phyloP scores from a whole-genome alignment of 176 grass and related monocot genomes.

The Rhynchospora breviuscula region DNA sequence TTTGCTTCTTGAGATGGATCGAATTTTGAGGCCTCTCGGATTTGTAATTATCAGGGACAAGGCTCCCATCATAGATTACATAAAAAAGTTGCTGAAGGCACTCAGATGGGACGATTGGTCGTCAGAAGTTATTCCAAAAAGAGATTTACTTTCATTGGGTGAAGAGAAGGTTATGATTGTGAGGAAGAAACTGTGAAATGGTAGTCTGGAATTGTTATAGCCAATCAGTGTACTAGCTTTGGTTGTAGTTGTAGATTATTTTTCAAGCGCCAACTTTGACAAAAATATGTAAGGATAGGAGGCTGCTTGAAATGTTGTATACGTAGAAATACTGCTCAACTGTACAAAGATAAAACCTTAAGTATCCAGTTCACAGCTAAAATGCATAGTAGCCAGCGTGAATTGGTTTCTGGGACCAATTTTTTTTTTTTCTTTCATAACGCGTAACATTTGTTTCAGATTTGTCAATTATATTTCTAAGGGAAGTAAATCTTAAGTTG shows the following conservation, averaged over 20 bases:
- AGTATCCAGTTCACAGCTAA: not conserved
- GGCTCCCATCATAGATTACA: conserved; percentile 36
- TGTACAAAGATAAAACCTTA: conserved; percentile 9
- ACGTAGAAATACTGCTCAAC: not conserved
- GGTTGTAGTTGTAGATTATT: conserved; percentile 16
- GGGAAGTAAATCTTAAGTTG: too few species aligned
- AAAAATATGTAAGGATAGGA: not conserved
- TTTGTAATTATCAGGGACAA: conserved; percentile 62
- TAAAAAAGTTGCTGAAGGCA: conserved; percentile 43
- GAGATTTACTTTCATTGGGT: conserved; percentile 32
- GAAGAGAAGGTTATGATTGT: conserved; percentile 57
- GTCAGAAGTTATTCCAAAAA: conserved; percentile 49
- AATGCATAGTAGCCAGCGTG: not conserved
- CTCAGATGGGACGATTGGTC: conserved; percentile 70
- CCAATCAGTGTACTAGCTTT: conserved; percentile 2
- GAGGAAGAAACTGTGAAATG: conserved; percentile 59
- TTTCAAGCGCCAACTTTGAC: not conserved
- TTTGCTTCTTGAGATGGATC: conserved; percentile 79
- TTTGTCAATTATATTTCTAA: too few species aligned
- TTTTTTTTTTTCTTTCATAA: not conserved
- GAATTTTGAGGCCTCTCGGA: conserved; percentile 51
- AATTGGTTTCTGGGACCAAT: not conserved
- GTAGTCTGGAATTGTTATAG: conserved; percentile 20
- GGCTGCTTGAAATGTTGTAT: not conserved
- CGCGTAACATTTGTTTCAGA: too few species aligned